A percentile compares a stretch with the other conserved stretches of the same genome.
These are phyloP conservation scores for Erodium texanum DNA, from an alignment of 441 rosid species.

Conservation along the genomic window DNA sequence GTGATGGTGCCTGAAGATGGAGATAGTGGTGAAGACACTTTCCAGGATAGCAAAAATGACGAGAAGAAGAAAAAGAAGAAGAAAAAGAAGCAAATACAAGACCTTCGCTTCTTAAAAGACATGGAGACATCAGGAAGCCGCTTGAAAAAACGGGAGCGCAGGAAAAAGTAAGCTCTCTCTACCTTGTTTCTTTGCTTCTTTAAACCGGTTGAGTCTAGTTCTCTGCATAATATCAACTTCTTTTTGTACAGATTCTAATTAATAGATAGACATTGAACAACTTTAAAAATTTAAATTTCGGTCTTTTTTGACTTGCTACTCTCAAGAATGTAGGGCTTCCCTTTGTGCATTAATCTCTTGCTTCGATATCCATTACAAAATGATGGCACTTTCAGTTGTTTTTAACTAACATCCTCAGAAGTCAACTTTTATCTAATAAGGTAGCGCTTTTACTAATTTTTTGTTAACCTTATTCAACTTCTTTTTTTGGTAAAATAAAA, in stretches of 20 bases:
- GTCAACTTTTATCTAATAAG: too few species aligned
- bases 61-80: conserved; percentile 55
- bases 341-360: too few species aligned
- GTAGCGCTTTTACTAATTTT: too few species aligned
- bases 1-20: conserved; percentile 14
- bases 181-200: not conserved
- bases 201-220: not conserved
- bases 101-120: conserved; percentile 52
- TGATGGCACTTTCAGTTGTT: too few species aligned
- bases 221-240: not conserved
- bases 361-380: too few species aligned
- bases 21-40: conserved; percentile 21
- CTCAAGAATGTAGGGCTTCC: too few species aligned
- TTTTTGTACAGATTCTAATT: not conserved
- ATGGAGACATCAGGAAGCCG: conserved; percentile 27
- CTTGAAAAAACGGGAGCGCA: conserved; percentile 51
- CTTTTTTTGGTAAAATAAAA: too few species aligned
- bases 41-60: conserved; percentile 16
- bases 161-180: conserved; percentile 41
- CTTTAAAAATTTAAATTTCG: not conserved
- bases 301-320: too few species aligned
- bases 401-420: too few species aligned
- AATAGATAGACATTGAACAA: not conserved
- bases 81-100: conserved; percentile 48
- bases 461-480: too few species aligned